Conservation (phyloP, 768 basidiomycete genomes). For the Hemileccinum rubropunctum region DNA sequence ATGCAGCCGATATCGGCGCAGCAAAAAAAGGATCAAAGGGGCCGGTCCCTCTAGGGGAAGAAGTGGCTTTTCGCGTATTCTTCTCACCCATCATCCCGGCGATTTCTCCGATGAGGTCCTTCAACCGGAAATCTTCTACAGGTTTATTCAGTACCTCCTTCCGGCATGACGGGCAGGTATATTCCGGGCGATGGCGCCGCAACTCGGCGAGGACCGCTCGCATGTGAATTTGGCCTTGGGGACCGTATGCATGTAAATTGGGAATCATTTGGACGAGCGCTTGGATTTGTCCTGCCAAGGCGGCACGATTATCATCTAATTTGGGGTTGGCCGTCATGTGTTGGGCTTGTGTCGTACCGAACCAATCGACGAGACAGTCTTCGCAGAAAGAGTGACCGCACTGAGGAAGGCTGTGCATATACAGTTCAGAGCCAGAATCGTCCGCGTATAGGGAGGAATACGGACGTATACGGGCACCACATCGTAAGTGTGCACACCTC, state of each 20-base stretch:
- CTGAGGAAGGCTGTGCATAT: slow-evolving; percentile 45
- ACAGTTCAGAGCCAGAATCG: background rate
- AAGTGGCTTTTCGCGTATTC: slow-evolving; percentile 30
- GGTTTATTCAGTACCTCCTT: slow-evolving; percentile 47
- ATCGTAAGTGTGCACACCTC: slow-evolving; percentile 63
- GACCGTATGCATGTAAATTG: slow-evolving; percentile 17
- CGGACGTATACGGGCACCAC: slow-evolving; percentile 68
- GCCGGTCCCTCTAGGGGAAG: slow-evolving; percentile 7
- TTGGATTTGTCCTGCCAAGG: slow-evolving; percentile 16
- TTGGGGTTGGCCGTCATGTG: slow-evolving; percentile 48
- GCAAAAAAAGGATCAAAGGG: slow-evolving; percentile 52
- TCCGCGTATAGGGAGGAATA: slow-evolving; percentile 8
- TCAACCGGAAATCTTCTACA: slow-evolving; percentile 59
- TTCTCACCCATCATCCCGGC: slow-evolving; percentile 47
- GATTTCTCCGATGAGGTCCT: slow-evolving; percentile 51
- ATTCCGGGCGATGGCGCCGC: slow-evolving; percentile 43
- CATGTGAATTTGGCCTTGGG: slow-evolving; percentile 16
- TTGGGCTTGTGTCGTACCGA: slow-evolving; percentile 45
- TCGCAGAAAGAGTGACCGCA: slow-evolving; percentile 75
- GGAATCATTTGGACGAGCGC: slow-evolving; percentile 20
- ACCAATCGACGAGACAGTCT: slow-evolving; percentile 56
- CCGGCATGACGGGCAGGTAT: slow-evolving; percentile 70
- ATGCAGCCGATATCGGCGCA: background rate
- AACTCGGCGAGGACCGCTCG: slow-evolving; percentile 17
- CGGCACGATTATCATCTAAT: slow-evolving; percentile 35